Evolutionary conservation across 441 rosid genomes (phyloP), one percentile per base, ranked within the genome.

Genomic region (Capsella rubella): DNA sequence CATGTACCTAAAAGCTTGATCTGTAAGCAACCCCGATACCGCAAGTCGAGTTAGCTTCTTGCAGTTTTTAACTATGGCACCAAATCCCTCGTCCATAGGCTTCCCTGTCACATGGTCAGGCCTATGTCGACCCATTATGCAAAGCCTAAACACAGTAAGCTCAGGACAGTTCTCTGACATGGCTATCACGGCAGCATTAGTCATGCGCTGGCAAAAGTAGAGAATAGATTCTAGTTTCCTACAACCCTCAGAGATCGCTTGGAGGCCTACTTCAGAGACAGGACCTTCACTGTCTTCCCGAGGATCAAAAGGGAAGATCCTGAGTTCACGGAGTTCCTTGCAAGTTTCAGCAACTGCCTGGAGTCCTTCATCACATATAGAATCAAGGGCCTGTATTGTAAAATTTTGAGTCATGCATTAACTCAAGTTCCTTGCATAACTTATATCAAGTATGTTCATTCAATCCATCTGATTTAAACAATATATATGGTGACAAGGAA

Each of bases 11-110:
- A 93, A 93, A 73, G 95, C 97, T 79, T 70, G 79, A 77, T 93
- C 95, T 5, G 97, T 93, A 46, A 93, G 88, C 62, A 87, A 82
- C 28, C 98, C 98, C 13, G 98, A 93, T 7, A 84, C 73, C 0
- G 98, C 95, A 37, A 93, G 93, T 18, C 98, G 83, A 32, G 92
- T 87, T 46, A 93, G 97, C 76, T 90, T 90, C 77, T 85, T 87
- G 69, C 98, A 93, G 51, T 86, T 93, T 87, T 78, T 86, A 59
- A 90, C 98, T 64, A 93, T 91, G 72, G 98, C 95, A 18, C 98
- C 97, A 82, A 93, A 93, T 18, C 97, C 98, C 66, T 83, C 89
- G 64, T 93, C 98, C 97, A 90, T 90, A 45, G 98, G 91, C 55
- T 84, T 83, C 31, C 86, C 82, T 25, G 93, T 90, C 16, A 86